A percentile compares a stretch with the other conserved stretches of the same genome.
phyloP scores from a whole-genome alignment of 495 filamentous ascomycete genomes.

The Daldinia concentrica region DNA sequence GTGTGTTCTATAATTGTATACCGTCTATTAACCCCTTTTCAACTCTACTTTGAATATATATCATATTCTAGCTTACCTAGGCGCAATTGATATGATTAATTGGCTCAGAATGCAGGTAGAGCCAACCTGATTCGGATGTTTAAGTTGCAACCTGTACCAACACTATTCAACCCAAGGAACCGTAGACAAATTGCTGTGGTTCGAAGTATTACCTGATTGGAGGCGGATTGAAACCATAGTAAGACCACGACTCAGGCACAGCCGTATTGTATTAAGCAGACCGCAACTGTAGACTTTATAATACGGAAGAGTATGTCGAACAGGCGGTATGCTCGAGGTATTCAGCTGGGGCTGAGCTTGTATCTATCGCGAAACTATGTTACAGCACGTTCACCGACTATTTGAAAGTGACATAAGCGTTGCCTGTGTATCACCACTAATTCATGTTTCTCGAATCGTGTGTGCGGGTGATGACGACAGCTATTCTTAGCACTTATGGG shows the following conservation, averaged over 20 bases:
- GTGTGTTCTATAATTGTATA: background rate
- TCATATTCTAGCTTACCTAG: background rate
- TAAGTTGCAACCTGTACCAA: background rate
- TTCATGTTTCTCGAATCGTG: constrained; percentile 20
- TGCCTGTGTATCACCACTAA: constrained; percentile 18
- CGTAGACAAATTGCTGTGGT: background rate
- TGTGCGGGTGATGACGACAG: constrained; percentile 8
- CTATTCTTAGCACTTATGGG: constrained; percentile 25
- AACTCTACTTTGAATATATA: background rate
- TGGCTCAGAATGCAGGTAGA: background rate
- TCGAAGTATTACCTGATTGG: background rate
- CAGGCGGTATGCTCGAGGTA: constrained; percentile 24
- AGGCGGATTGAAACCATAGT: background rate
- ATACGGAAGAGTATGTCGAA: background rate
- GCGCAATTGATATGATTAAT: background rate
- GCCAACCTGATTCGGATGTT: background rate
- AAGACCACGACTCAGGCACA: constrained; percentile 12
- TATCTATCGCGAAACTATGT: constrained; percentile 6
- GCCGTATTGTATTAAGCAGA: constrained; percentile 34
- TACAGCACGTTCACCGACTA: constrained; percentile 34
- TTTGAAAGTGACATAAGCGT: constrained; percentile 39
- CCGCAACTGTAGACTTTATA: constrained; percentile 29
- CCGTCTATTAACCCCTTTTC: background rate
- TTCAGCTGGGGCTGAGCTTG: constrained; percentile 26
- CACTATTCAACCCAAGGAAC: background rate